Evolutionary conservation across 2,329 filamentous ascomycete species (phyloP), one percentile per base, ranked within the genome.

Genomic region (Pseudogymnoascus sp.): DNA sequence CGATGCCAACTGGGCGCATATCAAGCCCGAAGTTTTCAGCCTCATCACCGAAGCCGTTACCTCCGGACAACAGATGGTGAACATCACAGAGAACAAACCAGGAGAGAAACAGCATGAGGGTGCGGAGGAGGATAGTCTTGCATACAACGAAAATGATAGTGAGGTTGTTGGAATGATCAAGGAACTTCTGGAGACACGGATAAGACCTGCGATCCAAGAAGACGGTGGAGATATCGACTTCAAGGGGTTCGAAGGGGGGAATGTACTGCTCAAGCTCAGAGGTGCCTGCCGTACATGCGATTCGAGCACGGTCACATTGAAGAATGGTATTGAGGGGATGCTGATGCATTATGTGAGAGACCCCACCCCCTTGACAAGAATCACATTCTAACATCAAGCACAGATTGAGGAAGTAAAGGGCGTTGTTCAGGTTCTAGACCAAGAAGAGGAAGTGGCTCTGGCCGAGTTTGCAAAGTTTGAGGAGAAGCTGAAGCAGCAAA

Each of bases 91-190:
- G 69, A 83, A 83, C 69, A 85, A 85, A 65, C 74, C 84, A 68
- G 84, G 73, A 70, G 82, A 78, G 66, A 78, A 71, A 65, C 77
- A 79, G 28, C 78, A 83, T 71, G 77, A 78, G 65, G 77, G 76
- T 61, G 75, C 71, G 13, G 77, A 79, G 67, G 84, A 85, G 66
- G 92, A 96, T 71, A 90, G 85, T 66, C 79, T 96, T 62, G 85
- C 85, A 21, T 96, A 93, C 75, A 87, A 93, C 71, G 92, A 96
- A 74, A 88, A 96, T 67, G 95, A 99, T 75, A 89, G 88, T 69
- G 95, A 99, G 77, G 91, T 97, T 10, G 89, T 99, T 7, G 90
- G 92, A 65, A 98, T 98, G 95, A 98, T 99, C 78, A 96, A 98
- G 79, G 95, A 99, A 78, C 80, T 99, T 34, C 81, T 99, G 37